phyloP scores from a whole-genome alignment of 1,284 basidiomycete species.

The Pholiota adiposa region DNA sequence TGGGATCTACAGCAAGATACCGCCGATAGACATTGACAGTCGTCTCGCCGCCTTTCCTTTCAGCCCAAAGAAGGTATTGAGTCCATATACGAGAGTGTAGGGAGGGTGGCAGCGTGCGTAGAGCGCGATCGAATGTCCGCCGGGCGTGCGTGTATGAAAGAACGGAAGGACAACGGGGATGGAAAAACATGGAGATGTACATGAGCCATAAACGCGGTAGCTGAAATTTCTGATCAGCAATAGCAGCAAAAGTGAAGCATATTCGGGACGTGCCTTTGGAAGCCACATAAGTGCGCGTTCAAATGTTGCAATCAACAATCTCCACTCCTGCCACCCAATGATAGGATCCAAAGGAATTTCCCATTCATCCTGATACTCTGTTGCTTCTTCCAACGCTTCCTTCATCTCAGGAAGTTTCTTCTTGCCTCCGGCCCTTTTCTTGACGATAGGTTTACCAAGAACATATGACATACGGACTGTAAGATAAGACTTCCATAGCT shows the following conservation, averaged over 20 bases:
- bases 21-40: slow-evolving; percentile 90
- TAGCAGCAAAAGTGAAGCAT: background rate
- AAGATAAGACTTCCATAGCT: slow-evolving; percentile 95
- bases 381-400: slow-evolving; percentile 85
- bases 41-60: slow-evolving; percentile 82
- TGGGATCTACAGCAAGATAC: slow-evolving; percentile 87
- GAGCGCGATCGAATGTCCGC: slow-evolving; percentile 91
- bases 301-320: slow-evolving; percentile 82
- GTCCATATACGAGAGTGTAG: slow-evolving; percentile 96
- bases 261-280: slow-evolving; percentile 68
- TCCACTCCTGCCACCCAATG: slow-evolving; percentile 96
- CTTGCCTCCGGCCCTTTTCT: slow-evolving; percentile 81
- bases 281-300: slow-evolving; percentile 96
- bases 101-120: slow-evolving; percentile 92
- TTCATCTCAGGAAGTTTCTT: slow-evolving; percentile 90
- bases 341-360: slow-evolving; percentile 85
- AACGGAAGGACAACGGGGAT: slow-evolving; percentile 86
- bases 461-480: slow-evolving; percentile 86
- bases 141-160: slow-evolving; percentile 92
- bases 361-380: slow-evolving; percentile 81
- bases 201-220: slow-evolving; percentile 94
- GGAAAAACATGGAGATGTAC: slow-evolving; percentile 90
- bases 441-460: slow-evolving; percentile 72
- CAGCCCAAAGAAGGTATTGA: slow-evolving; percentile 94
- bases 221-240: slow-evolving; percentile 42